These are phyloP conservation scores for Colletotrichum plurivorum DNA, from an alignment of 2,329 filamentous ascomycete genomes.

Conservation along the genomic window DNA sequence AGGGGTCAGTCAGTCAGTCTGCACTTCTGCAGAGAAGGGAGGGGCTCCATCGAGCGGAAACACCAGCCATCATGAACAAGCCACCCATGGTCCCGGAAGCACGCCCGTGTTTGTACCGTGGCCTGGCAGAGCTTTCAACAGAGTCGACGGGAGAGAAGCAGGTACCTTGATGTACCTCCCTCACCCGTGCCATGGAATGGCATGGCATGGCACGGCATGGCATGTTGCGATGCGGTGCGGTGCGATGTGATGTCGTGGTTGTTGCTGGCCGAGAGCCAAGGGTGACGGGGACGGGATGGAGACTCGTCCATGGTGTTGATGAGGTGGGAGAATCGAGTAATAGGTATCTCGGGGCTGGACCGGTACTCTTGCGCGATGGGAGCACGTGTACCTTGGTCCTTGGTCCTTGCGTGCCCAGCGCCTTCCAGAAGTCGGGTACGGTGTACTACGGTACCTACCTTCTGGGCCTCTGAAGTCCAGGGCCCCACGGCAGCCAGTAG, in stretches of 20 bases:
- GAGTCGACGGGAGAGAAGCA: too few species aligned
- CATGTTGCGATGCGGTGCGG: too few species aligned
- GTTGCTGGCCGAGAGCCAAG: constrained; percentile 15
- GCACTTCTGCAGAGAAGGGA: neutral
- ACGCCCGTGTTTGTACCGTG: constrained; percentile 2
- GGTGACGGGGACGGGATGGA: constrained; percentile 21
- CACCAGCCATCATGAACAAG: constrained; percentile 21
- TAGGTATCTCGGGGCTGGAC: constrained; percentile 6
- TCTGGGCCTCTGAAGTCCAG: neutral
- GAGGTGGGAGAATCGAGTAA: constrained; percentile 29
- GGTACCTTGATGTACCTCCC: too few species aligned
- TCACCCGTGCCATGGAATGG: too few species aligned
- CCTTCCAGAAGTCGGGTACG: neutral
- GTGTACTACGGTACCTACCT: neutral
- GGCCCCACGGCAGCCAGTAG: neutral
- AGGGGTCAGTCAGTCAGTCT: neutral
- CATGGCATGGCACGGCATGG: too few species aligned
- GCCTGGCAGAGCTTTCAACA: neutral
- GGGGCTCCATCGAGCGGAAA: constrained; percentile 35
- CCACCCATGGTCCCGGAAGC: constrained; percentile 29
- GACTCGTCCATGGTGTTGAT: neutral
- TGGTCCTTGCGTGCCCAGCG: too few species aligned
- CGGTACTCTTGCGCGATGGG: constrained; percentile 16
- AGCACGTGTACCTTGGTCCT: constrained; percentile 32
- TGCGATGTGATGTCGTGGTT: neutral